Evolutionary conservation across 2,329 filamentous ascomycete species (phyloP).

Genomic region (Penicillium corylophilum): DNA sequence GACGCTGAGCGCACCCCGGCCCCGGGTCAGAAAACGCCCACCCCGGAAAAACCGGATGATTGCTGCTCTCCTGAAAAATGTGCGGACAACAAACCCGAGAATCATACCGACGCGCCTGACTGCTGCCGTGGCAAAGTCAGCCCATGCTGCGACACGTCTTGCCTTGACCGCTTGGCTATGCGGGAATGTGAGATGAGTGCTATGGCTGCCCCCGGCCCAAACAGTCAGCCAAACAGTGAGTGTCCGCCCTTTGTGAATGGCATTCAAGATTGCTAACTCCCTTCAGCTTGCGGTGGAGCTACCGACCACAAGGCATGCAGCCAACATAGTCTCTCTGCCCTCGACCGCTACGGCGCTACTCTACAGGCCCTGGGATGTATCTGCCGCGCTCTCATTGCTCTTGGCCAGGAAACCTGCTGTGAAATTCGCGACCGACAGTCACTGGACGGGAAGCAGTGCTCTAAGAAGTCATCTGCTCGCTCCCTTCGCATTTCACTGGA

Average conservation of each 20-base stretch:
- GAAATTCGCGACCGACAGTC: slow-evolving; percentile 18
- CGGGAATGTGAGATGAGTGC: slow-evolving; percentile 37
- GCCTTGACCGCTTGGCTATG: slow-evolving; percentile 47
- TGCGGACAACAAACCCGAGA: slow-evolving; percentile 1
- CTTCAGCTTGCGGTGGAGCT: slow-evolving; percentile 2
- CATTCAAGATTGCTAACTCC: slow-evolving; percentile 2
- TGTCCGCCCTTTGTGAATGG: slow-evolving; percentile 1
- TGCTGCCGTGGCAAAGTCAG: slow-evolving; percentile 46
- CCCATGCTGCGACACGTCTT: slow-evolving; percentile 47
- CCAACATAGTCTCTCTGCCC: slow-evolving; percentile 37
- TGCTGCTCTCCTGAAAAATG: slow-evolving; percentile 3
- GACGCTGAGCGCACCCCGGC: not conserved
- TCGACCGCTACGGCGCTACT: slow-evolving; percentile 43
- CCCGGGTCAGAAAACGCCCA: not conserved
- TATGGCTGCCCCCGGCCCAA: slow-evolving; percentile 1
- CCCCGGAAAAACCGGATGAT: not conserved
- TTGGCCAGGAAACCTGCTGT: slow-evolving; percentile 56
- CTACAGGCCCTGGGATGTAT: slow-evolving; percentile 55
- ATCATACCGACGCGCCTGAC: slow-evolving; percentile 6
- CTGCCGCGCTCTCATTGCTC: slow-evolving; percentile 53
- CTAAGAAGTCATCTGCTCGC: slow-evolving; percentile 5
- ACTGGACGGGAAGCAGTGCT: slow-evolving; percentile 3
- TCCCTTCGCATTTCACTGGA: slow-evolving; percentile 10
- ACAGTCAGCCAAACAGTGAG: slow-evolving; percentile 3
- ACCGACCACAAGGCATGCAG: slow-evolving; percentile 33